Evolutionary conservation across 495 filamentous ascomycete species (phyloP), one percentile per base, ranked within the genome.

Genomic region (Lindgomyces ingoldianus): DNA sequence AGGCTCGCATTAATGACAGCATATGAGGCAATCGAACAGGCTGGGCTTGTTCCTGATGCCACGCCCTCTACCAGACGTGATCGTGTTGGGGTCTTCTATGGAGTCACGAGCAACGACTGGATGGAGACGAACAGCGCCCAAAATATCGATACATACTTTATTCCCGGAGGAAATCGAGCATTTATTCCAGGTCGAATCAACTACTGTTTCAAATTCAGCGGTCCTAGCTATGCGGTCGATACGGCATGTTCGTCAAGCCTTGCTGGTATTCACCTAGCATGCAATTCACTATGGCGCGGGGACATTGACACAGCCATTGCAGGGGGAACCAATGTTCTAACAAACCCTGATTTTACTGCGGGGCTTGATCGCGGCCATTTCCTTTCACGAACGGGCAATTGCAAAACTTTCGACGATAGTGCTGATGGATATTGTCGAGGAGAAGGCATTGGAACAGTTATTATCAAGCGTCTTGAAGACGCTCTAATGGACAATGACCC

Each of bases 381-480:
- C 39, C 62, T 73, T 1, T 64, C 70, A 30, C 62, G 44, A 26
- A 69, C 66, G 4, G 33, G 33, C 6, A 67, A 69, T 51, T 73
- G 70, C 57, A 73, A 73, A 48, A 71, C 68, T 14, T 73, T 47
- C 16, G 68, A 70, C 52, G 62, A 58, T 26, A 26, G 21, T 24
- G 70, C 70, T 22, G 68, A 73, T 49, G 70, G 70, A 36, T 73
- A 71, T 36, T 73, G 70, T 47, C 68, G 70, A 14, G 79, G 67
- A 1, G 82, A 84, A 0, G 81, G 73, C 2, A 71, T 82, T 12
- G 81, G 72, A 0, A 73, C 74, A 1, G 39, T 82, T 0, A 67
- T 64, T 26, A 21, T 64, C 16, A 64, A 64, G 44, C 21, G 64
- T 9, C 50, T 67, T 16, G 64, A 67, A 36, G 74, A 75, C 36